Base-by-base conservation (phyloP, 139 green algal species). In the Picochlorum sp. region DNA sequence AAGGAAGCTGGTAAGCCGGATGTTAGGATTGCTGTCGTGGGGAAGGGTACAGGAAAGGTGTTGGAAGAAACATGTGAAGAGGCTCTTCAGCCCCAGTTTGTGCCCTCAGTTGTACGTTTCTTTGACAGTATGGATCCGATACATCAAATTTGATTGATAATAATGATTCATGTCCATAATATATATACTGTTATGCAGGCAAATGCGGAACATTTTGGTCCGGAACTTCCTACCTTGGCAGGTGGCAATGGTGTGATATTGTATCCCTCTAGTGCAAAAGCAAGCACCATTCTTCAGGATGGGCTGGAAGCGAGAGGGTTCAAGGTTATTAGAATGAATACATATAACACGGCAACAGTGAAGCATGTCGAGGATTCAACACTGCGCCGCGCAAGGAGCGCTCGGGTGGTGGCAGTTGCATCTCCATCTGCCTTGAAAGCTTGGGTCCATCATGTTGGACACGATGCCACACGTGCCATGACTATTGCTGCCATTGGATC, bases 351-450 rank as follows among this genome's bases (percentile, higher is more conserved):
- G 20, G 56, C 74, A 9, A 70, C 74, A 5, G 75, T 93, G 16
- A 73, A 52, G 10, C 14, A 9, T 1, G 69, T 93, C 9, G 65
- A 71, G 14, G 34, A 57, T 0, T 50, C 49, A 8, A 7, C 61
- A 34, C 67, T 95, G 34, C 18, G 49, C 28, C 38, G 63, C 15
- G 89, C 89, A 3, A 56, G 74, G 31, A 14, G 45, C 7, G 83
- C 83, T 3, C 63, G 81, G 1, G 81, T 94, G 4, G 65, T 95
- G 3, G 88, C 88, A 1, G 83, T 92, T 41, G 88, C 84, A n/a
- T 92, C 85, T 6, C 89, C 89, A 4, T 90, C 85, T 8, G 88
- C 89, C n/a, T 79, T 95, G 45, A 86, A 74, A 71, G 85, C 89
- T 0, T 96, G 89, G 89, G 74, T 90, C 45, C 62, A 67, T 26